Percentiles rank a stretch among this genome's conserved stretches.
Evolutionary conservation across 768 basidiomycete species (phyloP).

Genomic region (Pseudohyphozyma bogoriensis): DNA sequence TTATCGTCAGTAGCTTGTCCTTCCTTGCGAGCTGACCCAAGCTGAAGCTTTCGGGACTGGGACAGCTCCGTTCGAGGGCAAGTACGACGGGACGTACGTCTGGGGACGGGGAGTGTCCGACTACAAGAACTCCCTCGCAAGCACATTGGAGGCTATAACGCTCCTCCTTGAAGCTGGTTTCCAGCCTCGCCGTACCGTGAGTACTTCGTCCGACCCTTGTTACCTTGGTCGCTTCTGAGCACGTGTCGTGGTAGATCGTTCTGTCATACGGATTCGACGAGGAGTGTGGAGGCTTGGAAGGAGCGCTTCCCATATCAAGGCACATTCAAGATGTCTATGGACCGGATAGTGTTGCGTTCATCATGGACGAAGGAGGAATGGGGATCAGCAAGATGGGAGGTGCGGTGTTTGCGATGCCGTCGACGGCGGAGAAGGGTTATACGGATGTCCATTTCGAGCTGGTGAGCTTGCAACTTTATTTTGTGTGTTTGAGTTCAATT

Average conservation of each 20-base stretch:
- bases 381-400: constrained; percentile 33
- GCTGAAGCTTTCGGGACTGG: too few relatives aligned
- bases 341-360: constrained; percentile 57
- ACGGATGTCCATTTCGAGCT: too few relatives aligned
- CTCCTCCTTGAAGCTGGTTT: constrained; percentile 56
- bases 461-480: too few relatives aligned
- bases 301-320: constrained; percentile 42
- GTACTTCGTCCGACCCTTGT: constrained; percentile 30
- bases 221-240: too few relatives aligned
- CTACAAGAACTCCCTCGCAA: constrained; percentile 11
- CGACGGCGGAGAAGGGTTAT: constrained; percentile 47
- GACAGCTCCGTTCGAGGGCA: constrained; percentile 7
- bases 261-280: constrained; percentile 56
- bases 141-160: constrained; percentile 47
- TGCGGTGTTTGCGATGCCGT: constrained; percentile 32
- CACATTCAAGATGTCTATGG: constrained; percentile 58
- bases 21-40: neutral
- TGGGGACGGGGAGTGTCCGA: constrained; percentile 11
- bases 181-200: constrained; percentile 52
- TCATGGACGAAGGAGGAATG: constrained; percentile 80
- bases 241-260: neutral
- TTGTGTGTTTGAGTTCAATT: too few relatives aligned
- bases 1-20: neutral
- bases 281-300: constrained; percentile 42
- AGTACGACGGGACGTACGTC: constrained; percentile 3